phyloP scores from a whole-genome alignment of 163 green algal genomes.

The Scenedesmus sp. region DNA sequence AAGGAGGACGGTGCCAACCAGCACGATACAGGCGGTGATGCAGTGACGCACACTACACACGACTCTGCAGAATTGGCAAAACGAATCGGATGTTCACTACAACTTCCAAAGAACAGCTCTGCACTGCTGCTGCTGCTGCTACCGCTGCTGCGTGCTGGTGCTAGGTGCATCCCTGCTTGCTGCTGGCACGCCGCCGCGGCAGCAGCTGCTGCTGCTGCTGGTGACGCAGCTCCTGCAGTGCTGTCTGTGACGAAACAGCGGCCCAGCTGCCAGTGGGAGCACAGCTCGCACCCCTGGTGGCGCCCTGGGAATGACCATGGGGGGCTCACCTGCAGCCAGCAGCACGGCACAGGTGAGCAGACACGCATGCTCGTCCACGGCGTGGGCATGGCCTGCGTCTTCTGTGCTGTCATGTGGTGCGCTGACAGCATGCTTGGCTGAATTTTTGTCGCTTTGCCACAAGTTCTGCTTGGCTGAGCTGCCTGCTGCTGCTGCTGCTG shows the following conservation, averaged over 20 bases:
- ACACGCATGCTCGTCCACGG: neutral
- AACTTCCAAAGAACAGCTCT: neutral
- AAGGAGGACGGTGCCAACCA: no score
- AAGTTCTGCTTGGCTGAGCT: no score
- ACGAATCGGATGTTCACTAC: neutral
- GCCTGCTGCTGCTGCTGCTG: no score
- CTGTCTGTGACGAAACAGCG: conserved; percentile 29
- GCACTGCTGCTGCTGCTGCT: neutral
- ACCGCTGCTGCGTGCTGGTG: neutral
- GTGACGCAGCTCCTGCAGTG: neutral
- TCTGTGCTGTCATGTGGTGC: no score
- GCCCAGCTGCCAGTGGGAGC: conserved; percentile 71
- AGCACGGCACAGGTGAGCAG: neutral
- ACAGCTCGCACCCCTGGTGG: conserved; percentile 62
- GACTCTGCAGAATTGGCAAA: neutral
- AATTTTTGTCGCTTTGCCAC: no score
- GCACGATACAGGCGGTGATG: no score
- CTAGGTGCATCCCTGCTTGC: neutral
- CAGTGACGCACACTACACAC: neutral
- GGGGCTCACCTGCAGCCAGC: conserved; percentile 65
- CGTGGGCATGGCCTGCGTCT: neutral
- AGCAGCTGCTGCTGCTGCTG: neutral
- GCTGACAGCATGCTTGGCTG: no score
- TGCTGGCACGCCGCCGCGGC: neutral
- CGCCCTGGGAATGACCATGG: conserved; percentile 68